Conservation (phyloP, 768 basidiomycete species). For the Leccinellum rugosiceps region DNA sequence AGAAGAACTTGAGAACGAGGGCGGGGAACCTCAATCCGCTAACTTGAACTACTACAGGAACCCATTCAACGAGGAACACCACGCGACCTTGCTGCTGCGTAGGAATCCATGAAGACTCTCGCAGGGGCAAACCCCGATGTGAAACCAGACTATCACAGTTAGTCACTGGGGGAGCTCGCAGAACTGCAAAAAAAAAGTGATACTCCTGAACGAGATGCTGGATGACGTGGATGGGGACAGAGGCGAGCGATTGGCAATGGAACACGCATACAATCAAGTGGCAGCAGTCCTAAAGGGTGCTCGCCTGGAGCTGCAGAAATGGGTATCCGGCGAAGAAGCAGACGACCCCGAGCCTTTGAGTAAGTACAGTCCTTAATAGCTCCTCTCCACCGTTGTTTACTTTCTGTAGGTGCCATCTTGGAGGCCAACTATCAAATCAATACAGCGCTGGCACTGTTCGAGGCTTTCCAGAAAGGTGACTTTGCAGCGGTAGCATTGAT, state of each 20-base stretch:
- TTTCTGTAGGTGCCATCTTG: no score
- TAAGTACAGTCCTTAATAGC: no score
- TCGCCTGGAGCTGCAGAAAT: constrained; percentile 93
- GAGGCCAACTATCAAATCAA: no score
- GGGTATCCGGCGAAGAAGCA: constrained; percentile 95
- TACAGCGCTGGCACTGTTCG: no score
- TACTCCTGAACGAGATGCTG: constrained; percentile 95
- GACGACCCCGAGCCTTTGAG: constrained; percentile 88
- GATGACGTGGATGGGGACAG: constrained; percentile 81
- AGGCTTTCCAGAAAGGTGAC: no score
- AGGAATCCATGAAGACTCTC: no score
- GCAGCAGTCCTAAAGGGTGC: constrained; percentile 80
- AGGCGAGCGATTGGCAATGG: constrained; percentile 77
- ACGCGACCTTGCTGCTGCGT: constrained; percentile 89
- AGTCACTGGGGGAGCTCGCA: constrained; percentile 86
- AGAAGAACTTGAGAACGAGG: constrained; percentile 94
- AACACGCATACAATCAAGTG: constrained; percentile 97
- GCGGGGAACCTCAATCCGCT: constrained; percentile 90
- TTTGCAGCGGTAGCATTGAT: no score
- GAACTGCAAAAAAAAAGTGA: constrained; percentile 96
- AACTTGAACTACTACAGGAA: constrained; percentile 99
- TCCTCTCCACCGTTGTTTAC: no score
- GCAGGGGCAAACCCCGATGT: constrained; percentile 93
- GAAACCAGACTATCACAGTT: constrained; percentile 89
- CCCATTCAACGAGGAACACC: constrained; percentile 95